These are phyloP conservation scores for Ramichloridium luteum DNA, from an alignment of 2,329 filamentous ascomycete genomes.

Conservation along the genomic window DNA sequence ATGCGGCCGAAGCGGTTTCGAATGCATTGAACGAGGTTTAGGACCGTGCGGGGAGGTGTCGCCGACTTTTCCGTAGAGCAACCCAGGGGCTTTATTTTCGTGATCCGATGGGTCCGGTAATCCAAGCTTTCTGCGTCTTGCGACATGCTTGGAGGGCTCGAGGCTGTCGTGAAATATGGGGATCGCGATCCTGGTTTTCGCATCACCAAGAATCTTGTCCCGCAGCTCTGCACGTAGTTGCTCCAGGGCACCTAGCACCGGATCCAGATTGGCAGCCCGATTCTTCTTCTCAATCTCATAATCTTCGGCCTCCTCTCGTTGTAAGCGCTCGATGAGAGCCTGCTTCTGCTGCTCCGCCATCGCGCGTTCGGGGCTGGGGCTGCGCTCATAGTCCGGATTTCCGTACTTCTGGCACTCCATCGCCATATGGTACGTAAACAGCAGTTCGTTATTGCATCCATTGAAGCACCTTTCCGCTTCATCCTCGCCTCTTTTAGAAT, in stretches of 20 bases:
- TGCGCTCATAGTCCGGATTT: constrained; percentile 49
- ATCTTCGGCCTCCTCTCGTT: constrained; percentile 66
- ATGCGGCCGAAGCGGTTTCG: constrained; percentile 32
- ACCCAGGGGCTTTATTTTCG: constrained; percentile 42
- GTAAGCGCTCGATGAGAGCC: constrained; percentile 54
- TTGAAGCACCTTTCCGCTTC: constrained; percentile 73
- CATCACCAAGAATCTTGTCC: constrained; percentile 77
- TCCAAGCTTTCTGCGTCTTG: constrained; percentile 69
- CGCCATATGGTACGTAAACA: constrained; percentile 87
- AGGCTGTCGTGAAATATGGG: constrained; percentile 70
- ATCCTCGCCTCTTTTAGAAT: constrained; percentile 60
- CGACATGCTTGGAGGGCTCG: constrained; percentile 65
- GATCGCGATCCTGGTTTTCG: constrained; percentile 75
- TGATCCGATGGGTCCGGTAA: constrained; percentile 52
- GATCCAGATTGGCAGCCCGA: constrained; percentile 77
- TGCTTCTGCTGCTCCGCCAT: constrained; percentile 41
- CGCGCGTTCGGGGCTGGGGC: constrained; percentile 40
- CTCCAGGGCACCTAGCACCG: constrained; percentile 71
- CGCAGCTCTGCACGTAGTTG: constrained; percentile 68
- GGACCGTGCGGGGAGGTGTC: constrained; percentile 56
- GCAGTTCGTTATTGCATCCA: constrained; percentile 63
- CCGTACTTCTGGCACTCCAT: constrained; percentile 72
- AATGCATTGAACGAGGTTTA: constrained; percentile 30
- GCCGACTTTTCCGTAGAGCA: constrained; percentile 37
- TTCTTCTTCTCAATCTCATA: constrained; percentile 82